Conservation (phyloP, 1,284 basidiomycete species). For the Sanguinoderma infundibulare region DNA sequence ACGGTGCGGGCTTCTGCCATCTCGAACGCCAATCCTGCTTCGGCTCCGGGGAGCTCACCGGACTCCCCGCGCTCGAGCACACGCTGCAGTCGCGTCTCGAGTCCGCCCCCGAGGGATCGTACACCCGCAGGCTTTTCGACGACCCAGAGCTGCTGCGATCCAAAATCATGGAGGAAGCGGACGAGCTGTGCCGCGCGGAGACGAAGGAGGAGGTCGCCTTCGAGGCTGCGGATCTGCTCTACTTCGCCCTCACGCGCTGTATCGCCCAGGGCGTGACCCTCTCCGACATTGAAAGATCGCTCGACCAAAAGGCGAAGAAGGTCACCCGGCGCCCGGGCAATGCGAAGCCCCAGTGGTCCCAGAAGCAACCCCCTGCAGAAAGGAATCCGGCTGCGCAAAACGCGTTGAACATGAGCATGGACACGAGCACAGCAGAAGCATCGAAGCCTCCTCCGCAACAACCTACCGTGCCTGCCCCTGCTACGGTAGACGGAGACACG, state of each 20-base stretch:
- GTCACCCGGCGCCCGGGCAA: constrained; percentile 91
- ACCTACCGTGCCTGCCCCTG: constrained; percentile 26
- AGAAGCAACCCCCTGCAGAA: constrained; percentile 37
- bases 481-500: constrained; percentile 28
- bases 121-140: constrained; percentile 89
- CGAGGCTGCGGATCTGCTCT: constrained; percentile 95
- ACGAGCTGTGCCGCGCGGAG: constrained; percentile 90
- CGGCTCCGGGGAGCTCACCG: constrained; percentile 59
- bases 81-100: constrained; percentile 78
- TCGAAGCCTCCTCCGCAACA: constrained; percentile 19
- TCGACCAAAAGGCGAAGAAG: constrained; percentile 89
- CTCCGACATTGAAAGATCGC: constrained; percentile 83
- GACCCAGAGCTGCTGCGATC: constrained; percentile 84
- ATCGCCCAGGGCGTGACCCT: constrained; percentile 85
- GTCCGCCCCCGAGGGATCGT: constrained; percentile 88
- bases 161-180: constrained; percentile 99
- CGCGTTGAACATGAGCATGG: constrained; percentile 27
- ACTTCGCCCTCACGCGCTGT: constrained; percentile 93
- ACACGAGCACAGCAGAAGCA: constrained; percentile 32
- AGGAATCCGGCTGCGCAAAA: constrained; percentile 21
- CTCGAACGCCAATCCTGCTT: constrained; percentile 89
- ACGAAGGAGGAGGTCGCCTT: constrained; percentile 89
- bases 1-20: constrained; percentile 95
- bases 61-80: constrained; percentile 83
- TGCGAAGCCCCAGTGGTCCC: constrained; percentile 87